Evolutionary conservation across 1,284 basidiomycete genomes (phyloP).

Genomic region (Ceraceosorus guamensis): DNA sequence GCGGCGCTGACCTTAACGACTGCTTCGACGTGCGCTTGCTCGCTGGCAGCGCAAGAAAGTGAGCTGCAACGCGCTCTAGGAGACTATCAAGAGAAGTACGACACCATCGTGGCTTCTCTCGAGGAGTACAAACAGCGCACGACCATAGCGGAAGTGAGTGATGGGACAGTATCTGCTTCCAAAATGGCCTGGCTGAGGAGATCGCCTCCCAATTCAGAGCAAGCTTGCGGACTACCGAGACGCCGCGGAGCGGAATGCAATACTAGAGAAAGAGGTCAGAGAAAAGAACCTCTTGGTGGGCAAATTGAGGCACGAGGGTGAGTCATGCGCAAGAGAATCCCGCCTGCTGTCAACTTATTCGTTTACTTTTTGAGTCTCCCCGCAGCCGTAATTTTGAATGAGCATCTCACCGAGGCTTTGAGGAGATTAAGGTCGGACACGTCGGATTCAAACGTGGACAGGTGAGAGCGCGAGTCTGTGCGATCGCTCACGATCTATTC

Average conservation of each 20-base stretch:
- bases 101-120: constrained; percentile 64
- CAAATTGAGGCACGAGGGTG: constrained; percentile 80
- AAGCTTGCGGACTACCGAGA: constrained; percentile 66
- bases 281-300: constrained; percentile 87
- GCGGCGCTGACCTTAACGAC: background rate
- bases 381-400: constrained; percentile 53
- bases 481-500: too few relatives aligned
- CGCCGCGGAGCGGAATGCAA: constrained; percentile 61
- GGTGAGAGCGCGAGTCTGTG: constrained; percentile 17
- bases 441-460: constrained; percentile 80
- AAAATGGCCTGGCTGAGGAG: background rate
- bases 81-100: constrained; percentile 70
- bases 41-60: constrained; percentile 52
- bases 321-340: background rate
- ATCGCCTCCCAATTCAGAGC: constrained; percentile 14
- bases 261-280: constrained; percentile 80
- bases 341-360: background rate
- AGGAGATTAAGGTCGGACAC: constrained; percentile 78
- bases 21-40: background rate
- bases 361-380: background rate
- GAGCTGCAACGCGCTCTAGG: constrained; percentile 65
- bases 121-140: constrained; percentile 80
- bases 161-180: too few relatives aligned
- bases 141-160: constrained; percentile 74
- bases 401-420: constrained; percentile 95